phyloP scores from a whole-genome alignment of 2,329 filamentous ascomycete species.

The Cordyceps javanica region DNA sequence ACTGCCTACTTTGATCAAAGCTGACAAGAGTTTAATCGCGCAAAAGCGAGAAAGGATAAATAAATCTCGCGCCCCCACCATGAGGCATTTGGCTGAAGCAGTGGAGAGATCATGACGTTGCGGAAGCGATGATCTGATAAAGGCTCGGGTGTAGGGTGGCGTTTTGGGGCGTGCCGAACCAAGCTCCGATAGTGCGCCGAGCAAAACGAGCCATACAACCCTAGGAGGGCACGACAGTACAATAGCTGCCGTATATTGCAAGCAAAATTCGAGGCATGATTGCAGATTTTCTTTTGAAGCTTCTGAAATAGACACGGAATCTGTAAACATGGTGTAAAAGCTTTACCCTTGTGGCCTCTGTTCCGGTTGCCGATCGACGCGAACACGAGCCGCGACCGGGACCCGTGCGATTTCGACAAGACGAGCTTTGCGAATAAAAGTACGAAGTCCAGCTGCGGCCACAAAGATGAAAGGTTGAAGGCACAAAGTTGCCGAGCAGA shows the following conservation, averaged over 20 bases:
- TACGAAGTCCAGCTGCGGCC: neutral
- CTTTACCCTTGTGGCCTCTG: neutral
- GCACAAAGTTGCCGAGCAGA: neutral
- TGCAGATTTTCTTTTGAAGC: neutral
- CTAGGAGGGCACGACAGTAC: neutral
- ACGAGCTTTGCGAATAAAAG: neutral
- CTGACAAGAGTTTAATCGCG: neutral
- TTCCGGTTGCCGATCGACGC: neutral
- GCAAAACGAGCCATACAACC: neutral
- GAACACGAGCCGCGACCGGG: neutral
- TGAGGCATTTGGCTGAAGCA: neutral
- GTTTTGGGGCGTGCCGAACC: neutral
- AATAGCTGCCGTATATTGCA: neutral
- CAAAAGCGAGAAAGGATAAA: neutral
- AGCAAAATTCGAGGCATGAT: neutral
- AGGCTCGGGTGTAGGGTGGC: slow-evolving; percentile 4
- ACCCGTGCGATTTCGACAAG: neutral
- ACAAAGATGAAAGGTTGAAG: neutral
- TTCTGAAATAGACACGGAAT: too few species aligned
- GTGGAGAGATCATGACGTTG: neutral
- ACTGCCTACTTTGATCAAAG: neutral
- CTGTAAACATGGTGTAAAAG: too few species aligned
- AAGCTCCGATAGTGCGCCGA: slow-evolving; percentile 5
- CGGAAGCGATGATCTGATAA: neutral
- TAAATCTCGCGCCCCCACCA: neutral